These are phyloP conservation scores for Spongispora temasekensis DNA, from an alignment of 1,284 basidiomycete genomes.

Conservation along the genomic window DNA sequence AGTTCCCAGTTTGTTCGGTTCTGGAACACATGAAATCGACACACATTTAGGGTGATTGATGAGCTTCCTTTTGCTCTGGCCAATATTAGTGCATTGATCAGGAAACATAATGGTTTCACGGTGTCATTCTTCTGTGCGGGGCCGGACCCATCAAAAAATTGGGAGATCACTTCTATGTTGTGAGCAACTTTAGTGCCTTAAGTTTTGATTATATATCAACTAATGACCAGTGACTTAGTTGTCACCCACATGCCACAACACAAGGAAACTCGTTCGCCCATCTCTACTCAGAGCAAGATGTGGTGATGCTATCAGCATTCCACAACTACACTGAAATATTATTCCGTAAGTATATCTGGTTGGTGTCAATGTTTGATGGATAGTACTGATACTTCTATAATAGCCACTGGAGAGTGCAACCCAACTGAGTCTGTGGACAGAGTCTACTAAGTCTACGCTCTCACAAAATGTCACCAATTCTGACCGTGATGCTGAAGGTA, in stretches of 20 bases:
- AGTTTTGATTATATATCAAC: not conserved
- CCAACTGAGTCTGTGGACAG: too few relatives aligned
- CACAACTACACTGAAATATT: slow-evolving; percentile 2
- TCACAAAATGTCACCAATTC: too few relatives aligned
- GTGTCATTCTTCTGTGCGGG: slow-evolving; percentile 5
- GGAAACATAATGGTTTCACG: not conserved
- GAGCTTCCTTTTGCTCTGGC: slow-evolving; percentile 2
- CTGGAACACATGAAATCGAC: not conserved
- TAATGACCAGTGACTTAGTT: not conserved
- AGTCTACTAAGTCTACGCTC: too few relatives aligned
- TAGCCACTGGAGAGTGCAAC: too few relatives aligned
- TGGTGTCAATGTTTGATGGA: too few relatives aligned
- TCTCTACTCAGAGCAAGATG: not conserved
- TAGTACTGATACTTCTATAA: too few relatives aligned
- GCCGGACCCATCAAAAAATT: slow-evolving; percentile 2
- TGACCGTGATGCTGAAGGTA: too few relatives aligned
- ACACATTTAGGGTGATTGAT: slow-evolving; percentile 1
- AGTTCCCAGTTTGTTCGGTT: not conserved
- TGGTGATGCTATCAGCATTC: not conserved
- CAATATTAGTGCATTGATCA: not conserved
- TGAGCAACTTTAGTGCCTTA: too few relatives aligned
- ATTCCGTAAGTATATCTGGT: slow-evolving; percentile 7
- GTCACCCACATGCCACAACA: not conserved
- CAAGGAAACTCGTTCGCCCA: not conserved
- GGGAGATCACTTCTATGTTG: slow-evolving; percentile 8